These are phyloP conservation scores for Elaeis guineensis DNA, from an alignment of 176 grass and related monocot species.

Conservation along the genomic window DNA sequence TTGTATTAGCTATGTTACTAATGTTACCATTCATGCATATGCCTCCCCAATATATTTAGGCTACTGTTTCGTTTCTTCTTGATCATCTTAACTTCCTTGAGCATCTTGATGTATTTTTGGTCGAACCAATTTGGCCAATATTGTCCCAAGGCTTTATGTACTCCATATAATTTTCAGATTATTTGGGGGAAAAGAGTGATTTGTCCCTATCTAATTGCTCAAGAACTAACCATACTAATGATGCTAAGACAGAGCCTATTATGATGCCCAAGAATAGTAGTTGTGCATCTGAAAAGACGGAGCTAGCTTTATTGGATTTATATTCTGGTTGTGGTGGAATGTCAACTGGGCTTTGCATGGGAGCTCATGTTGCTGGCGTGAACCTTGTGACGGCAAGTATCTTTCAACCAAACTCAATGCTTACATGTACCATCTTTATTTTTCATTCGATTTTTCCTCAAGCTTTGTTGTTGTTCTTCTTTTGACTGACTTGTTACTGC, in stretches of 20 bases:
- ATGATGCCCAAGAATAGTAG: conserved; percentile 28
- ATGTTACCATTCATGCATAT: too few species aligned
- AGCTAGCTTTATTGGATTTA: conserved; percentile 73
- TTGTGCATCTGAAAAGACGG: conserved; percentile 29
- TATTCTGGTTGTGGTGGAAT: conserved; percentile 92
- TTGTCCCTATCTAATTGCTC: conserved; percentile 15
- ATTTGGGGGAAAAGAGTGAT: conserved; percentile 31
- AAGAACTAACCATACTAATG: conserved; percentile 19
- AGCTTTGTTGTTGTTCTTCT: conserved; percentile 6
- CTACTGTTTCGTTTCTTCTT: too few species aligned
- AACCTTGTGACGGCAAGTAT: conserved; percentile 67
- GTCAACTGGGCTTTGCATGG: conserved; percentile 88
- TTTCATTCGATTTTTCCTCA: neutral
- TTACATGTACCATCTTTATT: neutral
- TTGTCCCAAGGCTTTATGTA: neutral
- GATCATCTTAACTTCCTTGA: too few species aligned
- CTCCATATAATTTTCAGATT: conserved; percentile 25
- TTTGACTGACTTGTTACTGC: conserved; percentile 24
- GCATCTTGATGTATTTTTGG: too few species aligned
- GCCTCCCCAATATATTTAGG: too few species aligned
- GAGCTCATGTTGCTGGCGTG: conserved; percentile 53
- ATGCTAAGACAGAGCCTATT: conserved; percentile 12
- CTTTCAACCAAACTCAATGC: neutral
- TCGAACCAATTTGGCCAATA: too few species aligned
- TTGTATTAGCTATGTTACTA: too few species aligned